Base-by-base conservation (phyloP, 768 basidiomycete genomes). In the Lactarius psammicola region DNA sequence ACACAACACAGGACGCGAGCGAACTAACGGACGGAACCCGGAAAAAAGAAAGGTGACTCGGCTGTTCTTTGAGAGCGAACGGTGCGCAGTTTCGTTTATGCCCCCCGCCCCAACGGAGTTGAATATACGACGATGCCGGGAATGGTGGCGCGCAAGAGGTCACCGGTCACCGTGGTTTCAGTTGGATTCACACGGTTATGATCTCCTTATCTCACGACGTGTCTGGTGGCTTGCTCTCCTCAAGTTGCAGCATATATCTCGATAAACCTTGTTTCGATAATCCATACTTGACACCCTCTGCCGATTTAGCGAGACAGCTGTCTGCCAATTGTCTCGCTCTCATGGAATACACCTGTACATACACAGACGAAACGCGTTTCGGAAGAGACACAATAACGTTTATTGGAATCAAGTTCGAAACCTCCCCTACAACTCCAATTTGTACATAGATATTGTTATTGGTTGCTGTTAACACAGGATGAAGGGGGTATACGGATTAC, bases 371-470 rank as follows among this genome's bases (percentile, higher is more conserved):
- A 15, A 51, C 49, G 6, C 23, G 46, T 51, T 26, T 51, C 49
- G 23, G 11, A 23, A 30, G 10, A 4, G 28, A 54, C 28, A 31
- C 26, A 15, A 28, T 42, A 40, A 44, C 59, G 31, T 60, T 60
- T 34, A 53, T 59, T 64, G 4, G 18, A 55, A 31, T 30, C 49
- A 51, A 51, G 26, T n/a, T 30, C 5, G 26, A 53, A 53, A 26
- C 33, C 54, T n/a, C 42, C 42, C 13, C 23, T 6, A 38, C 49
- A 26, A 51, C 49, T 26, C 11, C 36, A 49, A 61, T 61, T 61
- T 51, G 55, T 49, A 61, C 34, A 65, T 42, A 51, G 49, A 65
- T 60, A 56, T 60, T 58, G 58, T 64, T 34, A 56, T 60, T 56
- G 54, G 46, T 61, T 30, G 42, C 31, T 65, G 44, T 38, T 40